Evolutionary conservation across 768 basidiomycete genomes (phyloP).

Genomic region (Lactarius indigo): DNA sequence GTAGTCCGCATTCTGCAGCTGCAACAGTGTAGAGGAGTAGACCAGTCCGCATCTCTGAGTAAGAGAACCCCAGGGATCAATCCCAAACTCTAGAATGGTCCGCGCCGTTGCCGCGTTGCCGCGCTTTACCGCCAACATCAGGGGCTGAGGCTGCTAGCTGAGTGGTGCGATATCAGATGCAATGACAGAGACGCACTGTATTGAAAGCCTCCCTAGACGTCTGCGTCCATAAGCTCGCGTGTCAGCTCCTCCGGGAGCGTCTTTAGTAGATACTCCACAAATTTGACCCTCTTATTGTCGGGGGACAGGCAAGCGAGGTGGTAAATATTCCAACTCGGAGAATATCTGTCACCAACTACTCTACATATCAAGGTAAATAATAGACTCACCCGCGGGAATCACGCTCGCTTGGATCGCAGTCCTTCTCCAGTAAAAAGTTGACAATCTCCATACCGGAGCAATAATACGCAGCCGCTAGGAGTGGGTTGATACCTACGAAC

Average conservation of each 20-base stretch:
- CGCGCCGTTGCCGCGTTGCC: constrained; percentile 32
- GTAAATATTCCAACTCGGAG: constrained; percentile 52
- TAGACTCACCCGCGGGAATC: constrained; percentile 44
- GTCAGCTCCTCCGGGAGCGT: constrained; percentile 51
- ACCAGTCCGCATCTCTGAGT: constrained; percentile 45
- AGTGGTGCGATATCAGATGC: neutral
- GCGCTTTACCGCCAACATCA: constrained; percentile 49
- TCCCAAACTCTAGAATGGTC: constrained; percentile 39
- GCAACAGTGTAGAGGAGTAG: constrained; percentile 53
- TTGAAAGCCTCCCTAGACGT: constrained; percentile 44
- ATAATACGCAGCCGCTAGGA: constrained; percentile 41
- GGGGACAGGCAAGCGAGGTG: constrained; percentile 42
- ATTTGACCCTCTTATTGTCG: constrained; percentile 28
- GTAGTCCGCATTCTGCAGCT: constrained; percentile 34
- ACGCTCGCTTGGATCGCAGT: constrained; percentile 42
- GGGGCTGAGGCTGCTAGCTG: constrained; percentile 38
- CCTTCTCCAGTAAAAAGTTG: constrained; percentile 49
- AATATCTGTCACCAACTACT: neutral
- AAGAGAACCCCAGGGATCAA: constrained; percentile 35
- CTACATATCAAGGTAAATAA: neutral
- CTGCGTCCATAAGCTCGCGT: constrained; percentile 42
- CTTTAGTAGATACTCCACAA: constrained; percentile 43
- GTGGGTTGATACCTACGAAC: constrained; percentile 43
- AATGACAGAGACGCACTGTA: constrained; percentile 38
- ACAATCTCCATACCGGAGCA: constrained; percentile 35